Evolutionary conservation across 2,329 filamentous ascomycete genomes (phyloP).

Genomic region (Cladorrhinum sp.): DNA sequence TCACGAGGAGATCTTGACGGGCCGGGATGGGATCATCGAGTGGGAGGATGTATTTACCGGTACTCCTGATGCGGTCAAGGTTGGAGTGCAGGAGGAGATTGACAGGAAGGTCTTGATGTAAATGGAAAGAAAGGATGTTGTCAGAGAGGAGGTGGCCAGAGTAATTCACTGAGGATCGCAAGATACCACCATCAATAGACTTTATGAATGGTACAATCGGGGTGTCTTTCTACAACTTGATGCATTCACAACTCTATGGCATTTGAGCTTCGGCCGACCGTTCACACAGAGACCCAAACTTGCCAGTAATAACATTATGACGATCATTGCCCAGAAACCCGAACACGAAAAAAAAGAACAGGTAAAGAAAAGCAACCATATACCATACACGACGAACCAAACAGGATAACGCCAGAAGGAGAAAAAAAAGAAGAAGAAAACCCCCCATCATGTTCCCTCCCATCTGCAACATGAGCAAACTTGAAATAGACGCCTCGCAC

Average conservation of each 20-base stretch:
- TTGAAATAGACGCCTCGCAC: background rate
- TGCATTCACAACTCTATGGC: no score
- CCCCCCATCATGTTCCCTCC: background rate
- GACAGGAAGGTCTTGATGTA: slow-evolving; percentile 84
- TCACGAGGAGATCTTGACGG: slow-evolving; percentile 85
- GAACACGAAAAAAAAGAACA: background rate
- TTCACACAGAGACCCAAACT: background rate
- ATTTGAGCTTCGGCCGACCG: no score
- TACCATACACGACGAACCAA: background rate
- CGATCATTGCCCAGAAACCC: background rate
- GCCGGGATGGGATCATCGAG: slow-evolving; percentile 69
- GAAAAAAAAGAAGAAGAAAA: background rate
- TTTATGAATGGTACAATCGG: no score
- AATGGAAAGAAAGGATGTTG: background rate
- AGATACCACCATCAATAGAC: no score
- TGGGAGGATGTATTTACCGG: slow-evolving; percentile 96
- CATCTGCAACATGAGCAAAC: background rate
- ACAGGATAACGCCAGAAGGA: background rate
- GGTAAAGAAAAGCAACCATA: background rate
- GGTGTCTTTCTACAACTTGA: no score
- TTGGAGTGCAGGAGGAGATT: slow-evolving; percentile 87
- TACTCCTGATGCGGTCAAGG: slow-evolving; percentile 63
- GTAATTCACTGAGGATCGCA: no score
- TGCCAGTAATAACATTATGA: background rate
- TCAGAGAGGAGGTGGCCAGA: no score